Conservation (phyloP, 1,284 basidiomycete species). For the Boletus mariae region DNA sequence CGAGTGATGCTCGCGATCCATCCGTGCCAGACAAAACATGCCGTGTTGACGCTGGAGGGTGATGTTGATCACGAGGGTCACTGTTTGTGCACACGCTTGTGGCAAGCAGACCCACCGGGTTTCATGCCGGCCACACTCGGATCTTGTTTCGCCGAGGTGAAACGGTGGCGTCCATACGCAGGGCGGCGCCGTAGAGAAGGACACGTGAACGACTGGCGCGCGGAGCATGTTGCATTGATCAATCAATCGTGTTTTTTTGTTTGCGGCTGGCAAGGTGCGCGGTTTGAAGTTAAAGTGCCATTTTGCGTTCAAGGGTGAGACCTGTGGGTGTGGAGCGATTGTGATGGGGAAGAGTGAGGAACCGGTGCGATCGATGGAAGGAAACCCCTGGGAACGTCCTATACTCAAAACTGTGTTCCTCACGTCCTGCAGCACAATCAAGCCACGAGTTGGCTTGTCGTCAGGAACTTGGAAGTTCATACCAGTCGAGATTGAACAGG, state of each 20-base stretch:
- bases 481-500: background rate
- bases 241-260: background rate
- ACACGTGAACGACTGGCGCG: background rate
- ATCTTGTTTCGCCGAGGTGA: constrained; percentile 6
- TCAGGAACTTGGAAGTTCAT: background rate
- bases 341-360: background rate
- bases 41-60: constrained; percentile 6
- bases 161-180: constrained; percentile 1
- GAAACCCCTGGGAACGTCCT: background rate
- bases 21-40: background rate
- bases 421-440: background rate
- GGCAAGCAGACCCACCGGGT: background rate
- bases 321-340: no score
- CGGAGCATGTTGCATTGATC: constrained; percentile 2
- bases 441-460: background rate
- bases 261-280: background rate
- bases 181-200: constrained; percentile 4
- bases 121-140: constrained; percentile 1
- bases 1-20: background rate
- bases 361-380: background rate
- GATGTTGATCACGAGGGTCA: background rate
- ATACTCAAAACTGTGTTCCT: background rate
- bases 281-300: background rate
- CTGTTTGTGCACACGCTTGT: background rate
- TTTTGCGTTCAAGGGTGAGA: no score